These are phyloP conservation scores for Coccomyxa subellipsoidea DNA, from an alignment of 163 green algal species.

Conservation along the genomic window DNA sequence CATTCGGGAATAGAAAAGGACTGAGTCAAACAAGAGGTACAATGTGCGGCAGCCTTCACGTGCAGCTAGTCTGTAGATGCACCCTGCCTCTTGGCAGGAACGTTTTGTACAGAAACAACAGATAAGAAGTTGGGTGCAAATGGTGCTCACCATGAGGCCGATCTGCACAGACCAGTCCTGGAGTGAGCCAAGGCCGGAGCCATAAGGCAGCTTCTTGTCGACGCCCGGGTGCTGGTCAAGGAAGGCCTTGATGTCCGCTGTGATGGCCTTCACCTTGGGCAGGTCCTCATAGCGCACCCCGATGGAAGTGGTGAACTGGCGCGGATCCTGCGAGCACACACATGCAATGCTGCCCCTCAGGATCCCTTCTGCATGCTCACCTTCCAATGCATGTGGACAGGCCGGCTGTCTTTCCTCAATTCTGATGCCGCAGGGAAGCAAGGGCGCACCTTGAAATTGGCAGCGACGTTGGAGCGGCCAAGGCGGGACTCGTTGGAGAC, in stretches of 20 bases:
- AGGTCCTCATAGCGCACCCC: slow-evolving; percentile 19
- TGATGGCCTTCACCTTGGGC: slow-evolving; percentile 18
- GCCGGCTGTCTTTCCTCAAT: neutral
- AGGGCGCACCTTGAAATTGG: slow-evolving; percentile 28
- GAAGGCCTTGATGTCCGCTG: slow-evolving; percentile 17
- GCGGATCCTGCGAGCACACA: slow-evolving; percentile 1
- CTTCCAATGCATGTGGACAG: no score
- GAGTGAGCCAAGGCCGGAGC: slow-evolving; percentile 16
- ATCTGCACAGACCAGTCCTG: slow-evolving; percentile 21
- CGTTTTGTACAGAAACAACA: neutral
- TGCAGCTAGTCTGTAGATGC: no score
- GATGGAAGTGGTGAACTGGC: neutral
- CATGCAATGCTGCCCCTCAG: neutral
- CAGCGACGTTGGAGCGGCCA: slow-evolving; percentile 10
- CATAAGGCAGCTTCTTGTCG: slow-evolving; percentile 23
- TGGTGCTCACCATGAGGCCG: slow-evolving; percentile 18
- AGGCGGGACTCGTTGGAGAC: slow-evolving; percentile 43
- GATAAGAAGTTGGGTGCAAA: neutral
- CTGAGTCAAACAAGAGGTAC: no score
- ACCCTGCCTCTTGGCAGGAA: no score
- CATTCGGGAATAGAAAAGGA: no score
- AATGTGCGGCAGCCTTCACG: no score
- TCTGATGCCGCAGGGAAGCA: neutral
- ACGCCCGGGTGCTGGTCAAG: slow-evolving; percentile 23
- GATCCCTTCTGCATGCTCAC: no score